Evolutionary conservation across 345 rosid genomes (phyloP), one percentile per base, ranked within the genome.

Genomic region (Syzygium oleosum): DNA sequence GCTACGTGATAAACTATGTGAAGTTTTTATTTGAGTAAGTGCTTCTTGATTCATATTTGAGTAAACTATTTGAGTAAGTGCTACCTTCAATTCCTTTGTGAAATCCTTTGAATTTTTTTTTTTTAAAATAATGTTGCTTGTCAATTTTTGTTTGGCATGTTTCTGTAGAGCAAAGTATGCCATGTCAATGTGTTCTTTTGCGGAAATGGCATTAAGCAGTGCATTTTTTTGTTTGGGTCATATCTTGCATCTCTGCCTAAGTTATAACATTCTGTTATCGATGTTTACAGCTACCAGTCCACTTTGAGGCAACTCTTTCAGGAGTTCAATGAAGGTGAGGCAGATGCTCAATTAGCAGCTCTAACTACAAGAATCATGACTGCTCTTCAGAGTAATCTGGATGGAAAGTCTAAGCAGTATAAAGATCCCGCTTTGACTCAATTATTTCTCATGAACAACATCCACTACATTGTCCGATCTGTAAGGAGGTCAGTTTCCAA

Each of bases 381-480:
- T 84, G 99, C 97, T 87, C 96, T 98, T 84, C 98, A 96, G 90
- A 95, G 86, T 89, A 98, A 97, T 89, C 91, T 98, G 77, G 99
- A 98, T 87, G 98, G 98, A 80, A 97, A 97, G 91, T 94, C 99
- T n/a, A 97, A 94, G 91, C 99, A 96, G 84, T 97, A 98, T 88
- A 98, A 90, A 93, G 99, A 98, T 90, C 94, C 98, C 86, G 96
- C 98, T 43, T 88, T 98, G 86, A 96, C 99, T 53, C 99, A 98
- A 41, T 89, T 98, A n/a, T 98, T 98, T 91, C 92, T 98, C 43
- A 98, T 98, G 99, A 98, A 98, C 91, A 98, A 98, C 86, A 92
- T 96, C 90, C 99, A 98, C 91, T 97, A 98, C 89, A 97, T 98
- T 63, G 99, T 98, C 89, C 93, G 99, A 98, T 98, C 99, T 22